Base-by-base conservation (phyloP, 768 basidiomycete genomes). In the Xanthoconium stramineum region DNA sequence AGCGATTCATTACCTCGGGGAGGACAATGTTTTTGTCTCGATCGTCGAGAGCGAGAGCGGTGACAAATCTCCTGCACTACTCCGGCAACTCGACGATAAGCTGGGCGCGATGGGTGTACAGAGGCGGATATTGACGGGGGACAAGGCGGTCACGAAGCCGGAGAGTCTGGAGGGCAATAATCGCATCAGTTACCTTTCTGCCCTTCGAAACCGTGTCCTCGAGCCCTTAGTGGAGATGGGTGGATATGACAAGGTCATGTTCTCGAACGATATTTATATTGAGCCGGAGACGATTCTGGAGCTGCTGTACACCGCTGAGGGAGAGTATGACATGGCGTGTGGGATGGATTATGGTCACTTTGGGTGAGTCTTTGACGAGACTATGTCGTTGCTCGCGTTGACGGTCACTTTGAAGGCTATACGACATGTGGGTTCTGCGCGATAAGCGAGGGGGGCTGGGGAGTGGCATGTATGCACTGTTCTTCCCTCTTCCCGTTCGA, bases 281-380 rank as follows among this genome's bases (percentile, higher is more conserved):
- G 74, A 74, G 33, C 75, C 75, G 6, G 75, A 78, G 58, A 66
- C 68, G 20, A 58, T 78, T 6, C 54, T 77, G 15, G 75, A 78
- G 55, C 67, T 79, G 28, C 56, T 78, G 24, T 57, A 71, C 33
- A 77, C 76, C 6, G 60, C 61, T 13, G 68, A 68, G 24, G 76
- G 74, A 13, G 68, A 73, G 20, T 77, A 74, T 50, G 78, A 79
- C 55, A 73, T 78, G 69, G 77, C 67, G 14, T 79, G 78, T 52
- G 76, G 69, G 7, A 61, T 78, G 56, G 77, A 79, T 61, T 74
- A 75, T 30, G 53, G 53, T 12, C 55, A 66, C 33, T 75, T 63
- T 8, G 72, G 72, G 72, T 72, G 38, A 37, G 68, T 8, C 11
- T 38, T 17, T 2, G 15, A 38, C 6, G 13, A 14, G 15, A 35